Base-by-base conservation (phyloP, 306 rosid genomes). In the Pterocarpus santalinus region DNA sequence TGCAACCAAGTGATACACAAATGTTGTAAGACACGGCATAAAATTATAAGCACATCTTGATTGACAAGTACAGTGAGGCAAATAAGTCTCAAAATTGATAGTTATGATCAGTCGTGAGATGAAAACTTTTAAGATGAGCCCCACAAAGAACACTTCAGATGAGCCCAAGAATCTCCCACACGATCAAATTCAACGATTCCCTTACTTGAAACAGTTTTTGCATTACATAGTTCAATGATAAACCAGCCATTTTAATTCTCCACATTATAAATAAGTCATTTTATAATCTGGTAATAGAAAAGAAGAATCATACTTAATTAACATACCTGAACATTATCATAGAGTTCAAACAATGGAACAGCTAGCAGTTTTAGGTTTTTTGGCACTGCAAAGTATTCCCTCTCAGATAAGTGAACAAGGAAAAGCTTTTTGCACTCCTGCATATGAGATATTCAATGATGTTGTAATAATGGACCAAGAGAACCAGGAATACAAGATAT, bases 391-490 rank as follows among this genome's bases (percentile, higher is more conserved):
- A 93, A 96, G 85, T 93, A 96, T 83, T 93, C 99, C 83, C 97
- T 93, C 87, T 96, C 99, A 39, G 99, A 96, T 81, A 96, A 87
- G 86, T 93, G 99, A 78, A 96, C 98, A 73, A 96, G 89, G 78
- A 88, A 96, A 84, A 93, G 98, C 89, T 96, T 96, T 81, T 96
- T 96, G 88, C 98, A 93, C 83, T 96, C 99, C 98, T 96, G 86
- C 83, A 85, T 57, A 55, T 36, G 56, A 72, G 28, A 71, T 22
- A 65, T 56, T 83, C 52, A 58, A 66, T 8, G 51, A 73, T 57
- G 11, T 58, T 60, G 69, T 77, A 76, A 81, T 30, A 57, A 64
- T 3, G 35, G 82, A 65, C 56, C 57, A 17, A 81, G 44, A 82
- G 28, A 22, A 36, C 55, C 16, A 46, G 4, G 61, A 69, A 77